phyloP scores from a whole-genome alignment of 2,329 filamentous ascomycete genomes.

The Lachnellula cervina region DNA sequence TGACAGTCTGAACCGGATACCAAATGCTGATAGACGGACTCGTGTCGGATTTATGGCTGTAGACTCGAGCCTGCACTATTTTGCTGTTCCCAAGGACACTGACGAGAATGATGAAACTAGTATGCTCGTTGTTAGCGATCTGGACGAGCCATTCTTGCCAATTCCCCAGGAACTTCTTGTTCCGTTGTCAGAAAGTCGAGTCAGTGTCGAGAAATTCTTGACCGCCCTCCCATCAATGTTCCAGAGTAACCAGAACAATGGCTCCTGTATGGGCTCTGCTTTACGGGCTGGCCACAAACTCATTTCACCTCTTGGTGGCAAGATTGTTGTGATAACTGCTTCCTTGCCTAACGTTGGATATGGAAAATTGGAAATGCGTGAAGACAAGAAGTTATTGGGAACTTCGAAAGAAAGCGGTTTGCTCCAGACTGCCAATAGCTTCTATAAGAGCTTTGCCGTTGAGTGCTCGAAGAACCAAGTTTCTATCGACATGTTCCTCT shows the following conservation, averaged over 20 bases:
- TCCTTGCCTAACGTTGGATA: slow-evolving; percentile 86
- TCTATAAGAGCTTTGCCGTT: slow-evolving; percentile 98
- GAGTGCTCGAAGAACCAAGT: slow-evolving; percentile 99
- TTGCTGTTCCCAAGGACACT: slow-evolving; percentile 83
- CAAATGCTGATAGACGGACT: slow-evolving; percentile 92
- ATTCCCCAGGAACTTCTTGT: slow-evolving; percentile 90
- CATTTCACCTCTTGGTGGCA: slow-evolving; percentile 89
- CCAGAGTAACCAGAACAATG: slow-evolving; percentile 82
- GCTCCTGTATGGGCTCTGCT: slow-evolving; percentile 92
- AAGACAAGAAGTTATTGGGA: slow-evolving; percentile 92
- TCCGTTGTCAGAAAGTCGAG: slow-evolving; percentile 79
- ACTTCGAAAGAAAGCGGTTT: slow-evolving; percentile 87
- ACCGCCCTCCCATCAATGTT: slow-evolving; percentile 94
- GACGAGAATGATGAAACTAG: slow-evolving; percentile 79
- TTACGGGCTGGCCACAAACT: slow-evolving; percentile 91
- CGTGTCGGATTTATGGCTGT: slow-evolving; percentile 93
- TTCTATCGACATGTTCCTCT: slow-evolving; percentile 97
- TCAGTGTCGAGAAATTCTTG: slow-evolving; percentile 88
- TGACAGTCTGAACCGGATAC: slow-evolving; percentile 93
- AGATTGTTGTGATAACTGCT: slow-evolving; percentile 86
- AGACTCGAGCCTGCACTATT: slow-evolving; percentile 92
- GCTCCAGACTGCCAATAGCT: slow-evolving; percentile 87
- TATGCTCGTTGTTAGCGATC: slow-evolving; percentile 91
- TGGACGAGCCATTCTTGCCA: slow-evolving; percentile 94
- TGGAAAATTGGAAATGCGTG: slow-evolving; percentile 86